Evolutionary conservation across 2,329 filamentous ascomycete species (phyloP).

Genomic region (Colletotrichum sp.): DNA sequence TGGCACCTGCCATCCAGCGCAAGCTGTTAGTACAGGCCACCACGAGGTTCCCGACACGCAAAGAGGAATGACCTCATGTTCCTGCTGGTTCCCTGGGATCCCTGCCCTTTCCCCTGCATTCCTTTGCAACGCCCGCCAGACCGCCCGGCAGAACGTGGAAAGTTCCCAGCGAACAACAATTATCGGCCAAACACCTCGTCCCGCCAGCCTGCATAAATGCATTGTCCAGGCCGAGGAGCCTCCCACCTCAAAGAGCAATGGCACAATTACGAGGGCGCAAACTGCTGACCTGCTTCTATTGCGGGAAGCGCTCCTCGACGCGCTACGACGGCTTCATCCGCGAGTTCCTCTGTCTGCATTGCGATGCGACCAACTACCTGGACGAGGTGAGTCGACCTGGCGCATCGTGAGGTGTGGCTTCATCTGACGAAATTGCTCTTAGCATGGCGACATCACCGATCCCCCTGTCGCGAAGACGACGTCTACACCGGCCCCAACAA

Average conservation of each 20-base stretch:
- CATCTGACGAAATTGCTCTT: neutral
- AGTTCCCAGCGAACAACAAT: constrained; percentile 20
- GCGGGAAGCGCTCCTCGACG: constrained; percentile 70
- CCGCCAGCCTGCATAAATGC: constrained; percentile 22
- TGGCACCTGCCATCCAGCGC: neutral
- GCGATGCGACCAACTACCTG: constrained; percentile 87
- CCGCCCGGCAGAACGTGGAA: constrained; percentile 41
- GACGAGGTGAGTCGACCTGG: constrained; percentile 69
- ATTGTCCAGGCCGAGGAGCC: constrained; percentile 7
- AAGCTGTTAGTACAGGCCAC: neutral
- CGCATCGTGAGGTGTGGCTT: neutral
- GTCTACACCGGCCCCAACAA: constrained; percentile 43
- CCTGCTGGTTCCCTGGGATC: neutral
- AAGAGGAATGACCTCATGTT: constrained; percentile 16
- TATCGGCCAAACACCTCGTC: neutral
- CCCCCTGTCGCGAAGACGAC: constrained; percentile 71
- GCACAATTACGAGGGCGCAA: constrained; percentile 44
- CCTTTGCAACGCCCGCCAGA: constrained; percentile 16
- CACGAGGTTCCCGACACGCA: neutral
- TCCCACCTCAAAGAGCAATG: constrained; percentile 37
- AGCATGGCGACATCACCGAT: constrained; percentile 91
- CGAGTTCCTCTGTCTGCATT: constrained; percentile 77
- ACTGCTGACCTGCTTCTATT: constrained; percentile 81
- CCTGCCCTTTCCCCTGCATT: constrained; percentile 11
- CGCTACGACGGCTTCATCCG: constrained; percentile 62